Percentiles rank a stretch among this genome's conserved stretches.
phyloP scores from a whole-genome alignment of 1,139 yeast genomes.

The Magnusiomyces tetraspermus region DNA sequence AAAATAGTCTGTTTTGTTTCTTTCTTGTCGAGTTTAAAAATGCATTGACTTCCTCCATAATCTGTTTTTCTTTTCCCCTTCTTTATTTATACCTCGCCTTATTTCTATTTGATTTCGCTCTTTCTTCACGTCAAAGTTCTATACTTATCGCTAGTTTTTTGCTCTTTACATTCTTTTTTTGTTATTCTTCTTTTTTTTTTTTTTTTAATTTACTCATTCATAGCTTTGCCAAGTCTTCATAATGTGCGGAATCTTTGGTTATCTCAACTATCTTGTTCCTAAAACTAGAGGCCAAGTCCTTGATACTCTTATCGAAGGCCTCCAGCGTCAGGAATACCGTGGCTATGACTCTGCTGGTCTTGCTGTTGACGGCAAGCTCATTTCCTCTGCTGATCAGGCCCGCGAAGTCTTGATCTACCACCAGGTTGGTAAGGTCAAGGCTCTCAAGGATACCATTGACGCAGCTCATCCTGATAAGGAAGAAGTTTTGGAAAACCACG shows the following conservation, averaged over 20 bases:
- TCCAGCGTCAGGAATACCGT: constrained; percentile 89
- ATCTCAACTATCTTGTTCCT: constrained; percentile 90
- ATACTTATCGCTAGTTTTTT: too few species aligned
- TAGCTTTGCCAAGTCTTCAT: too few species aligned
- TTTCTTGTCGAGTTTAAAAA: neutral
- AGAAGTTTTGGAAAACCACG: constrained; percentile 70
- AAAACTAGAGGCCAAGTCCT: constrained; percentile 87
- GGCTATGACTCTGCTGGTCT: constrained; percentile 98
- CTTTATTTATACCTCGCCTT: constrained; percentile 14
- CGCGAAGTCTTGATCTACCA: constrained; percentile 57
- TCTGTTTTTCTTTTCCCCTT: constrained; percentile 16
- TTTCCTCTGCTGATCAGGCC: constrained; percentile 15
- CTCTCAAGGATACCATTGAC: constrained; percentile 61
- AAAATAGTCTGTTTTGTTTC: neutral
- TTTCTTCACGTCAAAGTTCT: too few species aligned
- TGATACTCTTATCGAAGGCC: constrained; percentile 81
- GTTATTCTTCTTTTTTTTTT: neutral
- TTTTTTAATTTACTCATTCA: neutral
- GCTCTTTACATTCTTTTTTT: neutral
- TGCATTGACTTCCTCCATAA: constrained; percentile 11
- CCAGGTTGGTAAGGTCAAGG: constrained; percentile 86
- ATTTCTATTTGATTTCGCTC: neutral
- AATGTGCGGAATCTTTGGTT: constrained; percentile 89
- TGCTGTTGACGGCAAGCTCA: constrained; percentile 82
- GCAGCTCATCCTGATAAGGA: constrained; percentile 42